Evolutionary conservation across 1,284 basidiomycete genomes (phyloP).

Genomic region (Ceratobasidium sp.): DNA sequence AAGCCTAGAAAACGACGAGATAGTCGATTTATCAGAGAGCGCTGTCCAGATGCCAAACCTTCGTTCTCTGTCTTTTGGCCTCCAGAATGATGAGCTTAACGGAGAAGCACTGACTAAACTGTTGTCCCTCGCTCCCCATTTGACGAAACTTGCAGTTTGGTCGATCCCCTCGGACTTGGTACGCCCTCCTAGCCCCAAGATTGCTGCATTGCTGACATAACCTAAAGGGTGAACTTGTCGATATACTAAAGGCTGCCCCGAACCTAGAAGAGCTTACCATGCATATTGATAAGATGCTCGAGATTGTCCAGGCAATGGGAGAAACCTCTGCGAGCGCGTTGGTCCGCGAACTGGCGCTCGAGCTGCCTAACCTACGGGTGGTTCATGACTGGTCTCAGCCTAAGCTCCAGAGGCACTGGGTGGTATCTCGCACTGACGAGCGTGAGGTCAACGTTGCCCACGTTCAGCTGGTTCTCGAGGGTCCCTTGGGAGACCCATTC

Average conservation of each 20-base stretch:
- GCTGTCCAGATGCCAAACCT: slow-evolving; percentile 4
- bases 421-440: neutral
- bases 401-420: slow-evolving; percentile 6
- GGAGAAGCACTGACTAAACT: neutral
- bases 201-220: neutral
- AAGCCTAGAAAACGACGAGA: neutral
- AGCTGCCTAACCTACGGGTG: slow-evolving; percentile 1
- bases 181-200: neutral
- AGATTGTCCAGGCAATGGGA: neutral
- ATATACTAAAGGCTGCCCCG: neutral
- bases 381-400: slow-evolving; percentile 13
- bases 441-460: neutral
- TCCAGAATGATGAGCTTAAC: neutral
- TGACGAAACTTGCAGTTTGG: slow-evolving; percentile 3
- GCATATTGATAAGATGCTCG: neutral
- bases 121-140: neutral
- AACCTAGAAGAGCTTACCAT: neutral
- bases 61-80: neutral
- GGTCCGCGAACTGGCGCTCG: neutral
- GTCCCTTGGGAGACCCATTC: neutral
- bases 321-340: neutral
- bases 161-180: neutral
- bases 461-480: neutral
- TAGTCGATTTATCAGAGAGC: neutral
- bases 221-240: neutral